Evolutionary conservation across 352 stramenopile genomes (phyloP), one percentile per base, ranked within the genome.

Genomic region (Elongisporangium undulatum): DNA sequence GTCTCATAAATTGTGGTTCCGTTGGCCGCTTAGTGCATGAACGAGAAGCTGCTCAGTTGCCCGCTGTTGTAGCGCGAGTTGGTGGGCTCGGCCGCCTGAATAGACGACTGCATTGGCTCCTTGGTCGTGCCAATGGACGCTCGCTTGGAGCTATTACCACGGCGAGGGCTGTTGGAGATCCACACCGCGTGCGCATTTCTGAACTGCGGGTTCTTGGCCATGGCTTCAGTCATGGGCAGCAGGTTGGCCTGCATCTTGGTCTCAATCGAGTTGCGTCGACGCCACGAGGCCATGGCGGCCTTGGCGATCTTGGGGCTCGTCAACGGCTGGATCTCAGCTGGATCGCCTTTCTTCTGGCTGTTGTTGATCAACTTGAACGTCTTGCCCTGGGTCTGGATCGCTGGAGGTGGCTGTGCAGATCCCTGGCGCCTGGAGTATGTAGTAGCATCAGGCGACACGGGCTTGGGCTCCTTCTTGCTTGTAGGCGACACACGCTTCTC

Each of bases 271-370:
- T 41, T 79, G 48, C 69, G 74, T 26, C 73, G 70, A 49, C 54
- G 66, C 70, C 70, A 82, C 12, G 73, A 82, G 21, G 75, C 70
- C 29, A 72, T 66, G 12, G 66, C 68, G 12, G 65, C 75, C 26
- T 65, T 59, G 2, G 68, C 74, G 2, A 82, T 71, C 61, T 77
- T 82, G 16, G 74, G 74, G 51, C 74, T 82, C 45, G 69, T 58
- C 23, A 67, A 55, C 38, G 29, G 29, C 1, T 9, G 29, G 9
- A 41, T 41, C 29, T 41, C 29, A 13, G 29, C 29, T 6, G 29
- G 5, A 41, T 41, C 8, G 4, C 13, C 29, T 4, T 15, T 41
- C 29, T 41, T 41, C 9, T 41, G 29, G 13, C 29, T 41, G 29
- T 41, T 41, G 29, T 13, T 41, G 9, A 9, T 41, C 29, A 41